Base-by-base conservation (phyloP, 2,329 filamentous ascomycete genomes). In the Leptographium procerum region DNA sequence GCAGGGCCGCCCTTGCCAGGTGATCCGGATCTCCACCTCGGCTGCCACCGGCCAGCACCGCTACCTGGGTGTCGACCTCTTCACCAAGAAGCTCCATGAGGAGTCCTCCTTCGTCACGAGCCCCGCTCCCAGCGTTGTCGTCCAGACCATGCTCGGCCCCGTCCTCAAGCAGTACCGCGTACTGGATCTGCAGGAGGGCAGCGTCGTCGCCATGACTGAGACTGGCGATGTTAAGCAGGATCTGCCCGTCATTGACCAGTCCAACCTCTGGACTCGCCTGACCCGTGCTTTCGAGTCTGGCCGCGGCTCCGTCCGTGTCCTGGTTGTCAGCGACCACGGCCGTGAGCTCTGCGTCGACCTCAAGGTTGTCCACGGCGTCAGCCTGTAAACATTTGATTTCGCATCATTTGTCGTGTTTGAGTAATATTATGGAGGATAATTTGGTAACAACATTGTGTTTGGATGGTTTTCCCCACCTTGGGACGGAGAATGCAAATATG, bases 81-180 rank as follows among this genome's bases (percentile, higher is more conserved):
- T 99, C 89, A 96, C 91, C 83, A 95, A 96, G 84, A 90, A 97
- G 81, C 85, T 99, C 66, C 91, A 97, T 72, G 94, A 99, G 81
- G 94, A 99, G 87, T 96, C 90, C 59, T 92, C 88, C 69, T 96
- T 96, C 79, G 86, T 97, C 79, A 91, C 89, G 77, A 95, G 95
- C 87, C 94, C 94, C 65, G 89, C 88, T 66, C 92, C 92, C 67
- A 96, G 89, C 67, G 94, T 99, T 62, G 85, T 97, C 64, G 92
- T 99, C 70, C 94, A 99, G 87, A 97, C 92, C 80, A 97, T 99
- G 91, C 88, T 95, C 66, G 94, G 92, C 69, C 94, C 94, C 64
- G 86, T 97, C 80, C 96, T 97, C 90, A 97, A 97, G 90, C 94
- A 97, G 84, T 99, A 99, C 87, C 91, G 94, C 71, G 92, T 99